These are phyloP conservation scores for Begonia fuchsioides DNA, from an alignment of 306 rosid species.

Conservation along the genomic window DNA sequence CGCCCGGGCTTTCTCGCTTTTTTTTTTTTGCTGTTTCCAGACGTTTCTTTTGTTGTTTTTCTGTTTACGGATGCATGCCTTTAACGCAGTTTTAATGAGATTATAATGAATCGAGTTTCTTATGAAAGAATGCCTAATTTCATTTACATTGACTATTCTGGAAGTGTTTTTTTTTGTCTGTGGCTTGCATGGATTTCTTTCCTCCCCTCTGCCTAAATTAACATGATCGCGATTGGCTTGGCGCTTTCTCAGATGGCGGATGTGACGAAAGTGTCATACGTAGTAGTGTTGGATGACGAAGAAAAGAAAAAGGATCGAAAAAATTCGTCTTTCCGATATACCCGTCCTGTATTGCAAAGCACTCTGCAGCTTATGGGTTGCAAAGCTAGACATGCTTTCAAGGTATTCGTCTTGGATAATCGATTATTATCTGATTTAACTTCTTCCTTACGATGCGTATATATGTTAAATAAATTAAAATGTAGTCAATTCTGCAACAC, in stretches of 20 bases:
- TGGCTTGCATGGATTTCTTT: not conserved
- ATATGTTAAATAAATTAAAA: not conserved
- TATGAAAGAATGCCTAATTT: not conserved
- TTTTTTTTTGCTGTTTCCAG: not conserved
- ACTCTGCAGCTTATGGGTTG: conserved; percentile 96
- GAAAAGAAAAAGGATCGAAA: conserved; percentile 31
- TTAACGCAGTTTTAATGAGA: not conserved
- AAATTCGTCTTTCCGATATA: conserved; percentile 64
- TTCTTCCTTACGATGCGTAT: not conserved
- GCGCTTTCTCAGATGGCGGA: conserved; percentile 19
- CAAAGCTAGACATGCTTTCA: conserved; percentile 86
- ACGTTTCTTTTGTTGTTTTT: not conserved
- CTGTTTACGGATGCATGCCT: not conserved
- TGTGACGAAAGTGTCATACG: conserved; percentile 34
- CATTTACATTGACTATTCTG: not conserved
- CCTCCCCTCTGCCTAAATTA: not conserved
- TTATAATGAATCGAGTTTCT: not conserved
- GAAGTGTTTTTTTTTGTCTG: not conserved
- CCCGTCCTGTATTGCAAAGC: conserved; percentile 79
- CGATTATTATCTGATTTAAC: not conserved
- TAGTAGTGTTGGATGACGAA: conserved; percentile 50
- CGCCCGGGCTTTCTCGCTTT: not conserved
- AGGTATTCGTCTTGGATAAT: conserved; percentile 30
- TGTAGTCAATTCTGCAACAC: not conserved
- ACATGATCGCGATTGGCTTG: not conserved